These are phyloP conservation scores for Pythium coloratum DNA, from an alignment of 352 stramenopile species.

Conservation along the genomic window DNA sequence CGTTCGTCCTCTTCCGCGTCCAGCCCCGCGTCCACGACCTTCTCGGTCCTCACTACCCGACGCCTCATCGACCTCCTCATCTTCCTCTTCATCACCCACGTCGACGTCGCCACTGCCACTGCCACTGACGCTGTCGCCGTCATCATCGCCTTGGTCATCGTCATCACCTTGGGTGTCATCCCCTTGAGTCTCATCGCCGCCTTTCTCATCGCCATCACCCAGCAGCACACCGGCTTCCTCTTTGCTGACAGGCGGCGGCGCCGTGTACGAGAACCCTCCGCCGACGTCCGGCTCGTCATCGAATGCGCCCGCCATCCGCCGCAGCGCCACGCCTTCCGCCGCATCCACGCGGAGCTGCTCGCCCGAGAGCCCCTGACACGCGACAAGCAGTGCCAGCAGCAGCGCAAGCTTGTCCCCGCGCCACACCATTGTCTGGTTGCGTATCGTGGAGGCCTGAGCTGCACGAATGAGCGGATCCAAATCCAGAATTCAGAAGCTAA, in stretches of 20 bases:
- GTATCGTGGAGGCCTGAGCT: too few species aligned
- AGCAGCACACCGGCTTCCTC: background rate
- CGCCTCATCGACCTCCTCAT: background rate
- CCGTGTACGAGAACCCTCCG: constrained; percentile 3
- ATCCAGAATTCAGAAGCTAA: too few species aligned
- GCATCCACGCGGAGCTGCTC: background rate
- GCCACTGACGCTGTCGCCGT: too few species aligned
- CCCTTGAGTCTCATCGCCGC: too few species aligned
- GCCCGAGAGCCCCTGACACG: constrained; percentile 5
- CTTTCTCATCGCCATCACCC: too few species aligned
- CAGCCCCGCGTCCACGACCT: too few species aligned
- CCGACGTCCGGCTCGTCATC: constrained; percentile 8
- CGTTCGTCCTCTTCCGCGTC: too few species aligned
- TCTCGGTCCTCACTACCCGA: too few species aligned
- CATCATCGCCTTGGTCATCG: too few species aligned
- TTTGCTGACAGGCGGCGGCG: background rate
- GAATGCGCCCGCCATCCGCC: background rate
- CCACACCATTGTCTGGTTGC: constrained; percentile 5
- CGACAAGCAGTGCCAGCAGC: constrained; percentile 13
- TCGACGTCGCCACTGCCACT: background rate
- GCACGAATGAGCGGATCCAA: too few species aligned
- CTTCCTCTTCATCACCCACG: background rate
- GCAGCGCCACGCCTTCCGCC: background rate
- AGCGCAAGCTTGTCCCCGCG: constrained; percentile 10
- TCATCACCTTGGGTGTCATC: too few species aligned